Base-by-base conservation (phyloP, 345 rosid genomes). In the Stellera chamaejasme region DNA sequence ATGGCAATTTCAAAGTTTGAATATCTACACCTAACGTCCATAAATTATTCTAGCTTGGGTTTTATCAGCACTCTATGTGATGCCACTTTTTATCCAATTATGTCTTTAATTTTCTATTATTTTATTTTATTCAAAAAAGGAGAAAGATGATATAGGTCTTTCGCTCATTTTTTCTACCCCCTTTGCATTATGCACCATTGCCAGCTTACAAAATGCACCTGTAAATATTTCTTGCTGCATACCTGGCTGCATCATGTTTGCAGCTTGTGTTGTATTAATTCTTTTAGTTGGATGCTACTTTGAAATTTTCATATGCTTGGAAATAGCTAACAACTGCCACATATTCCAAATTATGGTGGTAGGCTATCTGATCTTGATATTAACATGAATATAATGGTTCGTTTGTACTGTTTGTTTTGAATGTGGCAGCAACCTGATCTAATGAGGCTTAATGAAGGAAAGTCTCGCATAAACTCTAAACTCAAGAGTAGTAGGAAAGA, bases 401-500 rank as follows among this genome's bases (percentile, higher is more conserved):
- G 12, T 43, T 50, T 39, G 7, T 54, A 39, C 50, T 63, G 25
- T 51, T 61, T 63, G 50, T 13, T 13, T 53, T 11, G 39, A 5
- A 32, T 8, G 39, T 32, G 2, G 3, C 70, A 93, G 99, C 96
- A 89, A 93, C 97, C 96, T 41, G 89, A 82, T 77, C 91, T 87
- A 78, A 71, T 89, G 75, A 93, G 85, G 64, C 65, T 84, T 58
- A 87, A 84, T 63, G 99, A 84, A 75, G 97, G 82, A 77, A 79
- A 67, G 75, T 67, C 93, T 67, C 96, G 96, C 52, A 77, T 84
- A 52, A 80, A 78, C 45, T 79, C 91, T 49, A 93, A 93, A 83
- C 81, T 84, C 44, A 87, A 93, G 81, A 87, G 80, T 70, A 78
- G 53, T 41, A 70, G 81, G 44, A 89, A 87, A 83, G 99, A 93